Percentiles rank a stretch among this genome's conserved stretches.
Conservation (phyloP, 2,329 filamentous ascomycete genomes). For the Magnaporthiopsis rhizophila region DNA sequence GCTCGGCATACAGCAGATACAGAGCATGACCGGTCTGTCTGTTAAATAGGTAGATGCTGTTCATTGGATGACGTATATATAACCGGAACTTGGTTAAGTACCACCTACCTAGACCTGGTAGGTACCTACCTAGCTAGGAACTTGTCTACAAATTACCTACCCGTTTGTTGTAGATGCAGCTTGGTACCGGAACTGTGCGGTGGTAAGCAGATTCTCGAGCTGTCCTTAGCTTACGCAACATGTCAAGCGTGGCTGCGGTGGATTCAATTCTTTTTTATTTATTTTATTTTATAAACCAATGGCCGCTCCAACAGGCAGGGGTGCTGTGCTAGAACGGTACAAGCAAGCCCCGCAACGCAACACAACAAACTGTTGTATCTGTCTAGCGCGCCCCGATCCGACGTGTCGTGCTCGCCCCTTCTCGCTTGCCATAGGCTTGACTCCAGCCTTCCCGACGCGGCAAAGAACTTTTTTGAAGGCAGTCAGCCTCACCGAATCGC, state of each 20-base stretch:
- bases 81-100: no score
- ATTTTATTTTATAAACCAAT: neutral
- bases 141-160: no score
- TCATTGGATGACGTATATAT: no score
- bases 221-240: neutral
- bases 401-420: neutral
- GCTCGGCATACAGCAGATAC: no score
- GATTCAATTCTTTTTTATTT: neutral
- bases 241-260: neutral
- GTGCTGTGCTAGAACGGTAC: neutral
- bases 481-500: neutral
- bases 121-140: no score
- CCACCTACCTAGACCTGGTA: no score
- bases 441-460: slow-evolving; percentile 1
- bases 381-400: neutral
- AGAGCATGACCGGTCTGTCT: no score
- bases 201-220: no score
- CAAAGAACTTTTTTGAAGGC: neutral
- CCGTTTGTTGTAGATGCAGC: no score
- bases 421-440: neutral
- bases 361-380: neutral
- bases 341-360: neutral
- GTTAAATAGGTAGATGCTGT: no score
- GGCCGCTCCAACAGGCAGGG: neutral
- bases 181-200: no score